Evolutionary conservation across 169 alveolate species (phyloP), one percentile per base, ranked within the genome.

Genomic region (Amoebophrya sp.): DNA sequence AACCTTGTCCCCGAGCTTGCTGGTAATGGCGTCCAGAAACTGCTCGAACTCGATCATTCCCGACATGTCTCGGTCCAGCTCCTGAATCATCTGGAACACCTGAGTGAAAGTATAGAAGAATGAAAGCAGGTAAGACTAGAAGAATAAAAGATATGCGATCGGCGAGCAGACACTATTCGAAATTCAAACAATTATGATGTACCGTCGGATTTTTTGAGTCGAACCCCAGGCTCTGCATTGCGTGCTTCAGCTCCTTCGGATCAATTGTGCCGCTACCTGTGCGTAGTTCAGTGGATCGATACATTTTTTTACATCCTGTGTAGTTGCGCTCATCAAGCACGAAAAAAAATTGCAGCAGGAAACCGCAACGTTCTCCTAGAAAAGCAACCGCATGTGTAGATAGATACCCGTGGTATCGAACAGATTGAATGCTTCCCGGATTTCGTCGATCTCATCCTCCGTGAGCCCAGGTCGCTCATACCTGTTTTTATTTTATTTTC

Each of bases 241-340:
- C 99, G 45, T 99, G 99, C 94, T 98, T 98, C 67, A 99, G 96
- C 95, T 99, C 99, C 93, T 97, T 97, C 41, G 99, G 99, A 91
- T 98, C 99, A 89, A 98, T 96, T 20, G 98, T 96, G 20, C 99
- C 98, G 39, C 99, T 96, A 16, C 99, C 99, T 42, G 4, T 42
- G 48, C 4, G 48, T 13, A 42, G 48, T 42, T 42, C 13, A n/a
- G n/a, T n/a, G n/a, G n/a, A n/a, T n/a, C n/a, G n/a, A n/a, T n/a
- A n/a, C n/a, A n/a, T n/a, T n/a, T n/a, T n/a, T n/a, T n/a, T n/a
- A n/a, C n/a, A n/a, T n/a, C n/a, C n/a, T n/a, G n/a, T n/a, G n/a
- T n/a, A n/a, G n/a, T n/a, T n/a, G n/a, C n/a, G n/a, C n/a, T n/a
- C n/a, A n/a, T n/a, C n/a, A n/a, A n/a, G n/a, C n/a, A n/a, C n/a